Percentiles rank a stretch among this genome's conserved stretches.
Conservation (phyloP, 208 protist species). For the Lotmaria passim region DNA sequence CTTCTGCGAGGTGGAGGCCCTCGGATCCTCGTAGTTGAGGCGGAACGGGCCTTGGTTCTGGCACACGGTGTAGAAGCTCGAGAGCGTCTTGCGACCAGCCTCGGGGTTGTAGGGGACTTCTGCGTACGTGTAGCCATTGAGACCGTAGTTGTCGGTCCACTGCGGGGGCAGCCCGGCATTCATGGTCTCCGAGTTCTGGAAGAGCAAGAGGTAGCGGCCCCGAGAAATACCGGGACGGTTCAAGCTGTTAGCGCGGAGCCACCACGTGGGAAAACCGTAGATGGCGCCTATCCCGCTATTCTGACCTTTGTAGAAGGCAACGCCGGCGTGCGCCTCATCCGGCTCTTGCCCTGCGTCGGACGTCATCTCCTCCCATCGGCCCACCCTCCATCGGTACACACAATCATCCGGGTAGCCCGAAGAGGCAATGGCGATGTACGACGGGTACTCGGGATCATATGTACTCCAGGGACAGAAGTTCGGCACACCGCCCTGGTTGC, state of each 20-base stretch:
- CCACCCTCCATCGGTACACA: background rate
- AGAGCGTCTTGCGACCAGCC: background rate
- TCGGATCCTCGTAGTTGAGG: conserved; percentile 19
- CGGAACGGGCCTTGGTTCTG: conserved; percentile 26
- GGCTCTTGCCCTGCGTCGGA: background rate
- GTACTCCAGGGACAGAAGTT: conserved; percentile 4
- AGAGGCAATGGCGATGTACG: background rate
- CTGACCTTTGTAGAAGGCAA: background rate
- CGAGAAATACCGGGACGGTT: background rate
- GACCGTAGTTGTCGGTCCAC: conserved; percentile 32
- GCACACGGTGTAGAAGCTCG: conserved; percentile 29
- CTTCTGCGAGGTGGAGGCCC: background rate
- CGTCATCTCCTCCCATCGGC: background rate
- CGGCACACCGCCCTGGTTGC: background rate
- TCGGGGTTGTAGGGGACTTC: background rate
- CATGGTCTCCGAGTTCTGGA: conserved; percentile 10
- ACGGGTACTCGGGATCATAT: background rate
- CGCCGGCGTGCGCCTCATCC: background rate
- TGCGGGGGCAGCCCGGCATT: background rate
- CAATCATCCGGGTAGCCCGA: background rate
- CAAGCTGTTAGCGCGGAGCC: background rate
- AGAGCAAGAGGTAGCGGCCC: conserved; percentile 23
- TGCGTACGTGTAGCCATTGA: conserved; percentile 38
- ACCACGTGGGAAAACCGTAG: conserved; percentile 13
- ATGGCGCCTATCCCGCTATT: background rate